Conservation (phyloP, 1,139 yeast species). For the Wickerhamomyces sp. region DNA sequence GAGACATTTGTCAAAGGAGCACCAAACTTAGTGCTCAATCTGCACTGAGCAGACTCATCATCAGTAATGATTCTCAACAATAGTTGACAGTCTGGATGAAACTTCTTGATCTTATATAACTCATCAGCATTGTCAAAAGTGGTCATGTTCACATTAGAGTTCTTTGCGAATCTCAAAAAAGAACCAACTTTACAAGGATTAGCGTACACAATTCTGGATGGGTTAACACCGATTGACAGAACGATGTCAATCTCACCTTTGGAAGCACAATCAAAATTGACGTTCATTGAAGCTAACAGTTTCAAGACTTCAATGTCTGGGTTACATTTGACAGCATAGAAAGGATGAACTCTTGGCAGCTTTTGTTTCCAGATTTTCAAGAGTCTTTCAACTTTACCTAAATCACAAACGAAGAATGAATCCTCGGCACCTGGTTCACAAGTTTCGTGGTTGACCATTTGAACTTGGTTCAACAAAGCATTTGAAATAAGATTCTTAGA, state of each 20-base stretch:
- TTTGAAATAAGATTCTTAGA: slow-evolving; percentile 29
- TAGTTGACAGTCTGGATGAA: slow-evolving; percentile 65
- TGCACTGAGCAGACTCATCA: slow-evolving; percentile 84
- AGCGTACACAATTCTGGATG: slow-evolving; percentile 77
- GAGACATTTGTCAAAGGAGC: slow-evolving; percentile 57
- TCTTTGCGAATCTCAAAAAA: slow-evolving; percentile 65
- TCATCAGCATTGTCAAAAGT: slow-evolving; percentile 91
- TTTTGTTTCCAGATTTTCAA: slow-evolving; percentile 52
- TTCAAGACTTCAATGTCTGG: slow-evolving; percentile 59
- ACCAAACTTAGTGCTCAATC: slow-evolving; percentile 86
- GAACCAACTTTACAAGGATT: slow-evolving; percentile 90
- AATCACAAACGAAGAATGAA: slow-evolving; percentile 85
- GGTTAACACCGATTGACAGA: slow-evolving; percentile 54
- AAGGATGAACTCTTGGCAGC: slow-evolving; percentile 76
- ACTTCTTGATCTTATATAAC: slow-evolving; percentile 61
- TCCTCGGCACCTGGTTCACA: slow-evolving; percentile 80
- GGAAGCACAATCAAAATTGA: slow-evolving; percentile 93
- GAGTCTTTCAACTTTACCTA: slow-evolving; percentile 64
- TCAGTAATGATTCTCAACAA: slow-evolving; percentile 84
- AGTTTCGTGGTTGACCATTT: slow-evolving; percentile 46
- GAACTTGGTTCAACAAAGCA: slow-evolving; percentile 40
- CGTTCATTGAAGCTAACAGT: slow-evolving; percentile 54
- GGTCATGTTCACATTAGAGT: slow-evolving; percentile 56
- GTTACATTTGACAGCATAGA: slow-evolving; percentile 93
- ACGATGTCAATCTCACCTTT: slow-evolving; percentile 73